Evolutionary conservation across 176 grass and related monocot species (phyloP), one percentile per base, ranked within the genome.

Genomic region (Pontederia paniculata): DNA sequence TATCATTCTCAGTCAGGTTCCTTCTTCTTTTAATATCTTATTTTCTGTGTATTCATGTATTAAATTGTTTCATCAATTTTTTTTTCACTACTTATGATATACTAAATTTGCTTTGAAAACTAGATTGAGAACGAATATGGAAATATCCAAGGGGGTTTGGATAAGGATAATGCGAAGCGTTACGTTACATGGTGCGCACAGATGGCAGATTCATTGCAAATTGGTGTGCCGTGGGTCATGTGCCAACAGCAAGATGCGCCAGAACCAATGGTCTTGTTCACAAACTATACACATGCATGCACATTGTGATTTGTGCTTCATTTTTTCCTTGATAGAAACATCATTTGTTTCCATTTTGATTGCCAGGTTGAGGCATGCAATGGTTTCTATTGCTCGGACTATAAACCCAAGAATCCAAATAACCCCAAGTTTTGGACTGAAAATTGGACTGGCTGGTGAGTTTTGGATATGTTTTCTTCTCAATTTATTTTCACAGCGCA

Each of bases 341-440:
- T 55, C 13, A 28, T 17, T 18, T 12, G 25, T 9, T 56, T 37
- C 15, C 13, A 42, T 42, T 49, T 42, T 57, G 10, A 9, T 31
- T 47, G 47, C 11, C 58, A 93, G 89, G 73, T 89, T 79, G 73
- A 96, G 45, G 86, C 90, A 2, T 89, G 85, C 82, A 96, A 96
- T 46, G 81, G 82, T 3, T 96, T 89, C 55, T 85, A 86, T 12
- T 85, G 89, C 45, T 76, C 86, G 2, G 67, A 78, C 12, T 96
- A 81, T 68, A 80, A 72, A 43, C 85, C 91, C 0, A 73, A 89
- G 1, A 71, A 81, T 45, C 65, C 53, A 0, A 81, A 46, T 11
- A 89, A 81, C 48, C 91, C 91, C 0, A 96, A 96, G 71, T 81
- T 96, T 0, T 96, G 90, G 90, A 96, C 90, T 0, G 90, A 96